A percentile compares a stretch with the other conserved stretches of the same genome.
These are phyloP conservation scores for Trichocomaceae sp. DNA, from an alignment of 2,329 filamentous ascomycete species.

Conservation along the genomic window DNA sequence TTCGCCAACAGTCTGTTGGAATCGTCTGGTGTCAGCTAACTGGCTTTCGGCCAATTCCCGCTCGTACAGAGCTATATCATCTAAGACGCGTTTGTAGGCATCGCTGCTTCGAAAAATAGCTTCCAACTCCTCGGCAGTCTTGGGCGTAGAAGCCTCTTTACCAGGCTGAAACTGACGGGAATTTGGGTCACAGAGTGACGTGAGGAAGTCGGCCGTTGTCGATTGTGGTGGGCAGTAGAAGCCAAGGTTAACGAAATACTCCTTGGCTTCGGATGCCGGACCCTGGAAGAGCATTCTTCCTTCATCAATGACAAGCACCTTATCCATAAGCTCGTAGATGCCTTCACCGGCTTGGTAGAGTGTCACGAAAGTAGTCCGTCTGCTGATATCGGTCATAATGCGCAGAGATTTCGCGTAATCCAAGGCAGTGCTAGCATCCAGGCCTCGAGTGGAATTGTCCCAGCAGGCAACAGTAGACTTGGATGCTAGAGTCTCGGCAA, in stretches of 20 bases:
- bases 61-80: conserved; percentile 58
- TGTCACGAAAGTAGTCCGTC: conserved; percentile 64
- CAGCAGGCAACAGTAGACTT: conserved; percentile 68
- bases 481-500: conserved; percentile 69
- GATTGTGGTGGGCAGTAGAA: conserved; percentile 53
- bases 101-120: conserved; percentile 59
- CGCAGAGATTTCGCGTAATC: conserved; percentile 67
- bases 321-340: conserved; percentile 70
- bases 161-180: conserved; percentile 63
- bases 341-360: conserved; percentile 65
- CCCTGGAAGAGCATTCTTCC: conserved; percentile 65
- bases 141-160: conserved; percentile 60
- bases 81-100: conserved; percentile 53
- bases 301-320: conserved; percentile 69
- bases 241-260: conserved; percentile 62
- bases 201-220: conserved; percentile 73
- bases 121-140: conserved; percentile 62
- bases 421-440: conserved; percentile 71
- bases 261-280: conserved; percentile 52
- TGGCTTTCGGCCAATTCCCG: conserved; percentile 50
- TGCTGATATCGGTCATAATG: conserved; percentile 68
- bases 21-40: conserved; percentile 56
- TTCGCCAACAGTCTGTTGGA: conserved; percentile 59
- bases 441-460: conserved; percentile 75
- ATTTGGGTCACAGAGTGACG: conserved; percentile 65